Percentiles rank a stretch among this genome's conserved stretches.
Conservation (phyloP, 2,329 filamentous ascomycete species). For the Alternaria novae-zelandiae region DNA sequence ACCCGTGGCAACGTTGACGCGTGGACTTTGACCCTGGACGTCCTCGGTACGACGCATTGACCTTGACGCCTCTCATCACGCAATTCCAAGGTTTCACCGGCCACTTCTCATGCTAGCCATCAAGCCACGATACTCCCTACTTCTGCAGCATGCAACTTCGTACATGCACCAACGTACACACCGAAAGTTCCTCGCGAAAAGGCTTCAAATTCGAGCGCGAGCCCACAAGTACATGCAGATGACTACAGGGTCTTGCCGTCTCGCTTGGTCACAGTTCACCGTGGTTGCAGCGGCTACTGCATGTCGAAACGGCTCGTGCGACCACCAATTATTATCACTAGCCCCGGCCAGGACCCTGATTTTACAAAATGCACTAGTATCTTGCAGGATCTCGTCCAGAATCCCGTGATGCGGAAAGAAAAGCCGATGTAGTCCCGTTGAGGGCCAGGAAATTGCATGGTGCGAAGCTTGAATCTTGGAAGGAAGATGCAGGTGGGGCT, state of each 20-base stretch:
- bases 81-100: neutral
- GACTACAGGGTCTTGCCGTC: neutral
- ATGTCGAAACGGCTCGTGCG: neutral
- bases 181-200: too few relatives aligned
- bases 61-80: neutral
- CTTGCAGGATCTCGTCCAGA: constrained; percentile 4
- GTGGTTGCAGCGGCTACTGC: neutral
- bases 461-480: neutral
- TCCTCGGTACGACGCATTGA: neutral
- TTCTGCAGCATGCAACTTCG: neutral
- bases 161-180: too few relatives aligned
- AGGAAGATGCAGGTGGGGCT: neutral
- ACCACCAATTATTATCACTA: neutral
- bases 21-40: neutral
- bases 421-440: neutral
- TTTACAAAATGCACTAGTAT: constrained; percentile 9
- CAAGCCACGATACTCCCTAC: neutral
- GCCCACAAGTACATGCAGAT: neutral
- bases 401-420: constrained; percentile 2
- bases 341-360: constrained; percentile 2
- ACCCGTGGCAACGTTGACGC: neutral
- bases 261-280: constrained; percentile 4
- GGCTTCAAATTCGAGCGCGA: too few relatives aligned
- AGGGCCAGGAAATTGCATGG: neutral
- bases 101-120: neutral